Evolutionary conservation across 805 yeast genomes (phyloP), one percentile per base, ranked within the genome.

Genomic region (Cyberlindnera veronae): DNA sequence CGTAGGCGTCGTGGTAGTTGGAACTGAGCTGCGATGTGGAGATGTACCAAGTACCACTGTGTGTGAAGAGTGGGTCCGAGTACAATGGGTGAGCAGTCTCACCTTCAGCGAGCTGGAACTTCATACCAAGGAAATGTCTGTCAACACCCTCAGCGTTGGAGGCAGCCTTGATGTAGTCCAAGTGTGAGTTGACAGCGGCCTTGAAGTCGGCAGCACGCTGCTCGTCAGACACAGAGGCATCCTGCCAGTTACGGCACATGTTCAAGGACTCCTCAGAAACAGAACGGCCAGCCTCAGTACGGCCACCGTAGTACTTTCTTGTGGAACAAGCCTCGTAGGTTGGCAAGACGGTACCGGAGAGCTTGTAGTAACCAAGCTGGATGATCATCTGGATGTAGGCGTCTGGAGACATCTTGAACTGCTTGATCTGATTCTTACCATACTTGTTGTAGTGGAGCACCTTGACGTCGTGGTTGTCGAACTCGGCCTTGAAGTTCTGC

Each of bases 251-350:
- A 57, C 76, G 68, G 42, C 84, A 95, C 63, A 89, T 85, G 24
- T 68, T 68, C 34, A 75, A 69, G 19, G 88, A 75, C 58, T 84
- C 95, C 37, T 61, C 60, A 8, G 95, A 80, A 10, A 87, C 96
- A 5, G 88, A 68, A 57, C 99, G 77, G 46, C 93, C 88, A 18
- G 96, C 84, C 66, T 91, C 99, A 8, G 98, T 91, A 62, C 99
- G 79, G 41, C 99, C 99, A 56, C 77, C 80, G 58, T 79, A 83
- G 64, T 73, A 91, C 61, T 79, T 82, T 64, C 98, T 79, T 2
- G 97, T 91, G 16, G 98, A 87, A 3, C 97, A 96, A 37, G 95
- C 82, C 66, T 91, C 99, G 66, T 91, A 91, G 11, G 97, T 91
- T 48, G 97, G 96, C 58, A 91, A 76, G 39, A 79, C 71, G 39